These are phyloP conservation scores for Psilocybe tampanensis DNA, from an alignment of 768 basidiomycete species.

Conservation along the genomic window DNA sequence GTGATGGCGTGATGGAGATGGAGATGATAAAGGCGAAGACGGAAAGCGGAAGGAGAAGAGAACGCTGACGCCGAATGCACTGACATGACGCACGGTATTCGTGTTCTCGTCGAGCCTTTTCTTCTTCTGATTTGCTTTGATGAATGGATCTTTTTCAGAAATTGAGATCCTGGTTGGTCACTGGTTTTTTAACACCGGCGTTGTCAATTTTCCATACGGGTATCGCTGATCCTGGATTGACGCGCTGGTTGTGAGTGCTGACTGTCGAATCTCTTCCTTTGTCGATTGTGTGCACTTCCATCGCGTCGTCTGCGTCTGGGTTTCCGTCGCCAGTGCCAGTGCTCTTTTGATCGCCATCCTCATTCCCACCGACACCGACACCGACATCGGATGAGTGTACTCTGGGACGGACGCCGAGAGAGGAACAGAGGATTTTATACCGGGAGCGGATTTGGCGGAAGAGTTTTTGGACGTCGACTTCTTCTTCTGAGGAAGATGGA, in stretches of 20 bases:
- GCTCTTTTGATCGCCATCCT: no score
- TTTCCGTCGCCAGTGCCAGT: no score
- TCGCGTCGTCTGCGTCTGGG: slow-evolving; percentile 7
- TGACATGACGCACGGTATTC: no score
- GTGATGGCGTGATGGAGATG: no score
- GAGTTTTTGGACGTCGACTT: slow-evolving; percentile 74
- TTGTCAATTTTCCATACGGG: slow-evolving; percentile 29
- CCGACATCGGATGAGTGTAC: no score
- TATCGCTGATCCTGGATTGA: slow-evolving; percentile 19
- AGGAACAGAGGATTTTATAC: slow-evolving; percentile 85
- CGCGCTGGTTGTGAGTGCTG: not conserved
- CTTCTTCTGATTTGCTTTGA: no score
- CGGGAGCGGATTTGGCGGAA: slow-evolving; percentile 85
- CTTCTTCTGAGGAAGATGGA: slow-evolving; percentile 45
- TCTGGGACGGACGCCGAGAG: slow-evolving; percentile 63
- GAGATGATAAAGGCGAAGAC: no score
- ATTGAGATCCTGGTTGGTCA: slow-evolving; percentile 23
- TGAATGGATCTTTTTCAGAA: no score
- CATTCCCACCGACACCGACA: no score
- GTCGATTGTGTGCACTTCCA: not conserved
- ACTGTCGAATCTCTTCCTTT: not conserved
- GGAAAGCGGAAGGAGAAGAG: no score
- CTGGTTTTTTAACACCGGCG: slow-evolving; percentile 15
- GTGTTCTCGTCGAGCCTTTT: no score
- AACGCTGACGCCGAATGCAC: no score